Percentiles rank a stretch among this genome's conserved stretches.
These are phyloP conservation scores for Ashbya aceris DNA, from an alignment of 1,139 yeast genomes.

Conservation along the genomic window DNA sequence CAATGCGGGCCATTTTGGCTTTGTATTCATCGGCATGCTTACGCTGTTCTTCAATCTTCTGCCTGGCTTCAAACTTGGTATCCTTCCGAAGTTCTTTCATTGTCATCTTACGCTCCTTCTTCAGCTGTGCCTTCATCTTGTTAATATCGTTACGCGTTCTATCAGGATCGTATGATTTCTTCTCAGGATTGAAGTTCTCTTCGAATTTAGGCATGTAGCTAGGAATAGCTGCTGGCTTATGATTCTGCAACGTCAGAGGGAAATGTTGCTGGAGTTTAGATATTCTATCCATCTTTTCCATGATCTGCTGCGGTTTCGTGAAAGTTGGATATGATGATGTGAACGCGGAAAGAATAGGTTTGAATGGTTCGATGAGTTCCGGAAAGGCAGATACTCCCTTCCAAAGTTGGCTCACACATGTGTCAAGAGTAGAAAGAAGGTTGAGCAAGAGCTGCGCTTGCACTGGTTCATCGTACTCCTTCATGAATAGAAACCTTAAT, in stretches of 20 bases:
- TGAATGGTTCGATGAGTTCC: slow-evolving; percentile 36
- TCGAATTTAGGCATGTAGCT: slow-evolving; percentile 87
- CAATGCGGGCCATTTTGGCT: slow-evolving; percentile 77
- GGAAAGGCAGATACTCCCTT: slow-evolving; percentile 54
- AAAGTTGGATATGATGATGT: slow-evolving; percentile 18
- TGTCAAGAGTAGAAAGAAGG: slow-evolving; percentile 25
- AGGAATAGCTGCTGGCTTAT: slow-evolving; percentile 76
- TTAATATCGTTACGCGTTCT: slow-evolving; percentile 70
- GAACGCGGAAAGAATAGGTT: slow-evolving; percentile 18
- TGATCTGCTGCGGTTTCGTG: slow-evolving; percentile 24
- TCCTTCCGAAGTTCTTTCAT: slow-evolving; percentile 88
- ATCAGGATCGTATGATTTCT: slow-evolving; percentile 82
- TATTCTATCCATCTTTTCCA: slow-evolving; percentile 41
- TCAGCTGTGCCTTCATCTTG: slow-evolving; percentile 75
- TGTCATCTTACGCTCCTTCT: slow-evolving; percentile 84
- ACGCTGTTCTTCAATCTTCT: slow-evolving; percentile 72
- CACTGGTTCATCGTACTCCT: slow-evolving; percentile 19
- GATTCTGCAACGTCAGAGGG: slow-evolving; percentile 82
- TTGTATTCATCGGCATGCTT: slow-evolving; percentile 71
- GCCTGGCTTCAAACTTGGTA: slow-evolving; percentile 76
- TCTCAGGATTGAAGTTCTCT: slow-evolving; percentile 92
- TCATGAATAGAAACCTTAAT: slow-evolving; percentile 18
- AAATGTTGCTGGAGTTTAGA: slow-evolving; percentile 46
- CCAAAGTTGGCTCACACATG: slow-evolving; percentile 39
- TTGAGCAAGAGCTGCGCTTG: slow-evolving; percentile 31